Base-by-base conservation (phyloP, 2,329 filamentous ascomycete genomes). In the Neopestalotiopsis clavispora region DNA sequence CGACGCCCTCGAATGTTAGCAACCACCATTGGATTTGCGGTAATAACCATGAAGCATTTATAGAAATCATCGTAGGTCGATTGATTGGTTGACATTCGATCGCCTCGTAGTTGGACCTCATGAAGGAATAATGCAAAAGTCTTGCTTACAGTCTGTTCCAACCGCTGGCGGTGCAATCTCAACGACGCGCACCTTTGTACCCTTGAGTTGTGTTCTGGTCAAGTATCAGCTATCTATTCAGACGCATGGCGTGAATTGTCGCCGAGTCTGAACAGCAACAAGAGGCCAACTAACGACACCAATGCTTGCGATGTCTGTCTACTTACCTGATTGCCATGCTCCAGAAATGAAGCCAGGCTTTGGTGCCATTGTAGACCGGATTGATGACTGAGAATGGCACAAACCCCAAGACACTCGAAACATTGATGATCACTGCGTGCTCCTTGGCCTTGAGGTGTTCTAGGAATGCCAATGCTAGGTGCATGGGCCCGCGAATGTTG, bases 301-400 rank as follows among this genome's bases (percentile, higher is more conserved):
- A 56, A 7, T 56, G 7, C 49, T n/a, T 9, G 49, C 17, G 23
- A 28, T 28, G 23, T 28, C 17, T 56, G 49, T 14, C 23, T 23
- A 64, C 60, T 56, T 28, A 68, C 67, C 87, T 80, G 30, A 90
- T 72, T 59, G 85, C 87, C 82, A 89, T 84, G 32, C 78, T 84
- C 82, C 84, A 89, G 75, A 84, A 89, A 72, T 89, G 86, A 52
- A 88, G 49, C 84, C 83, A 90, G 0, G 86, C 85, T 72, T 90
- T 90, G 2, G 86, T 89, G 2, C 84, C 87, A 73, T 88, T 88
- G 76, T 90, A 90, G 1, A 89, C 84, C 0, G 86, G 87, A 72
- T 88, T 90, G 71, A 88, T 82, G 68, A 88, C 78, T 2, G 79
- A 82, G 68, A 84, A 83, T 0, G 88, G 87, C 0, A 85, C 76